These are phyloP conservation scores for Panellus pusillus DNA, from an alignment of 768 basidiomycete species.

Conservation along the genomic window DNA sequence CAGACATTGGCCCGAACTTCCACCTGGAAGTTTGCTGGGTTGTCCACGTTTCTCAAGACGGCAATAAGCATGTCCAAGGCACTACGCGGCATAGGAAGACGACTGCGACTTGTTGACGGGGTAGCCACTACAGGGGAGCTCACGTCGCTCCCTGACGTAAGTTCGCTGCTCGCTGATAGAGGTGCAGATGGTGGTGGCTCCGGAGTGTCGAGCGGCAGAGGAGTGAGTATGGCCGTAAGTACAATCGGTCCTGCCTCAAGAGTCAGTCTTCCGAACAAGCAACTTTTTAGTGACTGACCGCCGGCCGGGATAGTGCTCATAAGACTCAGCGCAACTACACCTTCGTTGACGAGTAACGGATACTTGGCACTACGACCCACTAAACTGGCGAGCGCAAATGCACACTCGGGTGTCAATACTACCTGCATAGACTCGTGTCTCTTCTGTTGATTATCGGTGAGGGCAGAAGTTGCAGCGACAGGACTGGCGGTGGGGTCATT, in stretches of 20 bases:
- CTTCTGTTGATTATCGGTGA: slow-evolving; percentile 45
- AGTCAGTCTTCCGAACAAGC: slow-evolving; percentile 1
- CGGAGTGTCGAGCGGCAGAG: slow-evolving; percentile 44
- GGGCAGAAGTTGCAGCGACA: slow-evolving; percentile 23
- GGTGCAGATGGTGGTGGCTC: slow-evolving; percentile 38
- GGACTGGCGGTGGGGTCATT: slow-evolving; percentile 37
- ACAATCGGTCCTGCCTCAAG: slow-evolving; percentile 55
- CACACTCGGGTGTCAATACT: slow-evolving; percentile 54
- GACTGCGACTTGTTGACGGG: slow-evolving; percentile 36
- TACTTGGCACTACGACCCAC: slow-evolving; percentile 77
- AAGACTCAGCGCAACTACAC: slow-evolving; percentile 78
- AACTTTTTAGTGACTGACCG: slow-evolving; percentile 45
- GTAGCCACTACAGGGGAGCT: slow-evolving; percentile 50
- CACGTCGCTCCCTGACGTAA: slow-evolving; percentile 31
- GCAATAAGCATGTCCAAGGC: slow-evolving; percentile 69
- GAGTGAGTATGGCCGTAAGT: slow-evolving; percentile 55
- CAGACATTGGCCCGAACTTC: slow-evolving; percentile 81
- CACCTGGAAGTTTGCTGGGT: slow-evolving; percentile 58
- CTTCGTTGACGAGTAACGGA: slow-evolving; percentile 86
- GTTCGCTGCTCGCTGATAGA: slow-evolving; percentile 38
- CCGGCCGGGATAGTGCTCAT: slow-evolving; percentile 66
- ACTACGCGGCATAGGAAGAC: slow-evolving; percentile 46
- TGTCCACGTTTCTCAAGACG: slow-evolving; percentile 59
- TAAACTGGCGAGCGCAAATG: slow-evolving; percentile 65
- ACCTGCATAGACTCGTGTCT: slow-evolving; percentile 53